Percentiles rank a stretch among this genome's conserved stretches.
Evolutionary conservation across 2,329 filamentous ascomycete species (phyloP).

Genomic region (Fusarium lyarnte): DNA sequence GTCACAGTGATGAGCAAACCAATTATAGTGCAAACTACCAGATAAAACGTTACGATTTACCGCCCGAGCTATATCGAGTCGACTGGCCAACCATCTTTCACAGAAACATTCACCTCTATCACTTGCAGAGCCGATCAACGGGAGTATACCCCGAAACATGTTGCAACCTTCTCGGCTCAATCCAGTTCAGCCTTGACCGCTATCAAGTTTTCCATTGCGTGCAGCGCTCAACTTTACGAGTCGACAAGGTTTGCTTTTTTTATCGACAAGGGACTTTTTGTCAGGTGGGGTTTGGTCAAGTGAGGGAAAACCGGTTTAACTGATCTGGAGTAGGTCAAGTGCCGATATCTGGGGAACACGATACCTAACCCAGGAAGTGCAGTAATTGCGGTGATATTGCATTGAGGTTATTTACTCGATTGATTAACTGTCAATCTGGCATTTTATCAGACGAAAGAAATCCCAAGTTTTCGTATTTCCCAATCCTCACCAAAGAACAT

Average conservation of each 20-base stretch:
- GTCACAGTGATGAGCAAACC: slow-evolving; percentile 17
- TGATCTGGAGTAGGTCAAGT: slow-evolving; percentile 12
- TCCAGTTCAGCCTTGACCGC: slow-evolving; percentile 16
- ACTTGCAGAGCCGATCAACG: slow-evolving; percentile 18
- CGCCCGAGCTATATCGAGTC: slow-evolving; percentile 10
- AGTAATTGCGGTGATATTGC: background rate
- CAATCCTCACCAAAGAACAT: background rate
- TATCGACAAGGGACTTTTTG: slow-evolving; percentile 11
- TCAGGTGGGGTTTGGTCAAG: background rate
- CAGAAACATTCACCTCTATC: background rate
- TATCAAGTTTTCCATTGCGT: background rate
- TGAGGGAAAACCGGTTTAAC: slow-evolving; percentile 12
- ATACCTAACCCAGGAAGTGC: slow-evolving; percentile 8
- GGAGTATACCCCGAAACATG: slow-evolving; percentile 7
- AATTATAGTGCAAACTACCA: slow-evolving; percentile 13
- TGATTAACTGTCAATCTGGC: background rate
- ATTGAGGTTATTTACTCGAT: background rate
- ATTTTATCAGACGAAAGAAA: background rate
- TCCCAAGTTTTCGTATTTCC: background rate
- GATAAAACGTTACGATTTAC: slow-evolving; percentile 7
- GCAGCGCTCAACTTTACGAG: background rate
- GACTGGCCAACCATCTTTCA: slow-evolving; percentile 30
- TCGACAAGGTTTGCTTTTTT: background rate
- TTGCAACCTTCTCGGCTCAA: slow-evolving; percentile 3
- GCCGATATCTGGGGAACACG: slow-evolving; percentile 23